Evolutionary conservation across 495 filamentous ascomycete species (phyloP).

Genomic region (Podospora sp.): DNA sequence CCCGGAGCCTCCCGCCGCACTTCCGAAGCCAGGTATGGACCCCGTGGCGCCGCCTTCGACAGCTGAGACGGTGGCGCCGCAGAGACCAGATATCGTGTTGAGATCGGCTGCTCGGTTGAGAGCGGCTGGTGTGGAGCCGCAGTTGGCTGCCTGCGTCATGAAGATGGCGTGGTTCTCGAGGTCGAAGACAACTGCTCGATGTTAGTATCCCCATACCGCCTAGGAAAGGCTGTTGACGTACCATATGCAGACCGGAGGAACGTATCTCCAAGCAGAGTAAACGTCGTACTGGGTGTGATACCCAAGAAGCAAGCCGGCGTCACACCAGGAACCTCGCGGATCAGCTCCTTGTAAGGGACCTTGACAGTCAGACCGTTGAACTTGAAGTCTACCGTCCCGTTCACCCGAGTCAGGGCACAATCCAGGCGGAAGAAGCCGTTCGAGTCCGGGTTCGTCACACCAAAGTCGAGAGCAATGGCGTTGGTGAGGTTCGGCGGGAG

Average conservation of each 20-base stretch:
- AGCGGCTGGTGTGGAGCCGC: slow-evolving; percentile 43
- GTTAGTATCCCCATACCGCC: neutral
- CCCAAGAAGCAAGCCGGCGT: slow-evolving; percentile 70
- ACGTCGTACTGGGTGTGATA: slow-evolving; percentile 67
- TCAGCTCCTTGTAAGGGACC: slow-evolving; percentile 61
- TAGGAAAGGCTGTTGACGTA: slow-evolving; percentile 28
- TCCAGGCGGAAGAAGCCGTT: slow-evolving; percentile 68
- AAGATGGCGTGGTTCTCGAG: slow-evolving; percentile 48
- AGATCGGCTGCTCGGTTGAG: slow-evolving; percentile 32
- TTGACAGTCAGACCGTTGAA: slow-evolving; percentile 70
- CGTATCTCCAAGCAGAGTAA: slow-evolving; percentile 81
- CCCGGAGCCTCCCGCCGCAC: neutral
- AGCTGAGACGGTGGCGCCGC: slow-evolving; percentile 17
- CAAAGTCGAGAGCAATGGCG: slow-evolving; percentile 66
- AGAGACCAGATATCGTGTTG: slow-evolving; percentile 24
- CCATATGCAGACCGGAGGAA: slow-evolving; percentile 89
- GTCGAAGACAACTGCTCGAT: slow-evolving; percentile 49
- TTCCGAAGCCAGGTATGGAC: slow-evolving; percentile 12
- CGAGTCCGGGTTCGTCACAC: slow-evolving; percentile 51
- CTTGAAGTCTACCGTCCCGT: slow-evolving; percentile 70
- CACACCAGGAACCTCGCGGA: slow-evolving; percentile 50
- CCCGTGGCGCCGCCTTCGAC: slow-evolving; percentile 18
- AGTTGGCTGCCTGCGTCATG: slow-evolving; percentile 50
- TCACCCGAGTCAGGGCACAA: slow-evolving; percentile 66
- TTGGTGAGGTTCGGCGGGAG: slow-evolving; percentile 68